These are phyloP conservation scores for Exophiala xenobiotica DNA, from an alignment of 2,329 filamentous ascomycete genomes.

Conservation along the genomic window DNA sequence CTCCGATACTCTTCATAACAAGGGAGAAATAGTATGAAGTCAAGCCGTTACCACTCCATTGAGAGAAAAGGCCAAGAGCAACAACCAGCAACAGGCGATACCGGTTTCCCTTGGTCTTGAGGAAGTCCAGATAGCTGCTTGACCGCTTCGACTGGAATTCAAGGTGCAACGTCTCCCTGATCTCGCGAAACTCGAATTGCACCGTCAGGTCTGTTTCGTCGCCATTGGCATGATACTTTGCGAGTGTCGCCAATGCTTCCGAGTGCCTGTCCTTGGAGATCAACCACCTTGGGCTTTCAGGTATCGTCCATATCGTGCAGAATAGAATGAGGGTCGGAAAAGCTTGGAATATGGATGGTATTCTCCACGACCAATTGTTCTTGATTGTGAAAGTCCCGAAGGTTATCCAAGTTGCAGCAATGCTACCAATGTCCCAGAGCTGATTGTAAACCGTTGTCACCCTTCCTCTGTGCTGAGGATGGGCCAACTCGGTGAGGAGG, in stretches of 20 bases:
- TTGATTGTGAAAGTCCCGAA: slow-evolving; percentile 48
- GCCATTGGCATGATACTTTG: slow-evolving; percentile 42
- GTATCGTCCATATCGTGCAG: slow-evolving; percentile 60
- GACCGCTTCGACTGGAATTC: slow-evolving; percentile 47
- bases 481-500: slow-evolving; percentile 46
- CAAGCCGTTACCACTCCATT: slow-evolving; percentile 54
- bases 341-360: slow-evolving; percentile 66
- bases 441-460: slow-evolving; percentile 55
- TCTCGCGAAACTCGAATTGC: slow-evolving; percentile 66
- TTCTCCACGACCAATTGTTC: slow-evolving; percentile 56
- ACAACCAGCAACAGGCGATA: slow-evolving; percentile 55
- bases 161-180: slow-evolving; percentile 61
- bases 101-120: slow-evolving; percentile 59
- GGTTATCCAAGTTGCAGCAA: slow-evolving; percentile 50
- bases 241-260: slow-evolving; percentile 34
- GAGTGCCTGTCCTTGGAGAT: slow-evolving; percentile 34
- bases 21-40: slow-evolving; percentile 38
- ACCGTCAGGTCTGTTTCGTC: slow-evolving; percentile 49
- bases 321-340: slow-evolving; percentile 59
- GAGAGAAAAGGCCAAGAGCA: slow-evolving; percentile 26
- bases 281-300: slow-evolving; percentile 66
- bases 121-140: slow-evolving; percentile 60
- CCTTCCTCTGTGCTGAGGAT: slow-evolving; percentile 49
- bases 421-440: slow-evolving; percentile 53
- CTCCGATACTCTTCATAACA: slow-evolving; percentile 54